These are phyloP conservation scores for Leishmania amazonensis DNA, from an alignment of 208 protist genomes.

Conservation along the genomic window DNA sequence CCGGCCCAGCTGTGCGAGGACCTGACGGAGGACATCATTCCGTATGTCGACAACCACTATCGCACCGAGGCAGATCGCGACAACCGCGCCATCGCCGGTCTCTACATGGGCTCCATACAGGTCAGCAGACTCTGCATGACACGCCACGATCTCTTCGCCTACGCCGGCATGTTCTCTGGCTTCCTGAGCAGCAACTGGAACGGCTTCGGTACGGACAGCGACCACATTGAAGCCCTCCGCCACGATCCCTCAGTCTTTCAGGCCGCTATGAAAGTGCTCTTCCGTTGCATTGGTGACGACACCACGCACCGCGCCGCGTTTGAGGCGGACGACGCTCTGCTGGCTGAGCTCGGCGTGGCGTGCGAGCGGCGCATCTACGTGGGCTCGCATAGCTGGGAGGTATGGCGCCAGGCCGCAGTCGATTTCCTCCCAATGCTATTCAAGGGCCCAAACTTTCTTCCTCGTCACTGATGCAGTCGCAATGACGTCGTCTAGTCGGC, in stretches of 20 bases:
- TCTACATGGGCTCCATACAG: conserved; percentile 40
- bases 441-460: neutral
- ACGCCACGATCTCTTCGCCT: conserved; percentile 31
- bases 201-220: conserved; percentile 7
- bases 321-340: conserved; percentile 28
- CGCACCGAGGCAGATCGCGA: conserved; percentile 25
- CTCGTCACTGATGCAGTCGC: neutral
- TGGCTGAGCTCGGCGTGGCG: conserved; percentile 29
- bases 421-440: conserved; percentile 37
- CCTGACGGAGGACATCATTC: conserved; percentile 36
- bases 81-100: conserved; percentile 35
- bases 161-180: conserved; percentile 35
- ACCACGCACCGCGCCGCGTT: conserved; percentile 12
- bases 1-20: conserved; percentile 13
- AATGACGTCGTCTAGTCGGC: neutral
- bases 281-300: conserved; percentile 27
- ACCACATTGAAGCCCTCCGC: conserved; percentile 30
- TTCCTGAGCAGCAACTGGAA: conserved; percentile 29
- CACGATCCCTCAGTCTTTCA: conserved; percentile 15
- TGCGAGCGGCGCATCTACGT: conserved; percentile 31
- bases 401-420: conserved; percentile 30
- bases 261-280: conserved; percentile 25
- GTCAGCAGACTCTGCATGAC: conserved; percentile 23
- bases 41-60: conserved; percentile 36
- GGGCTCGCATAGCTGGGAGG: conserved; percentile 40